phyloP scores from a whole-genome alignment of 2,329 filamentous ascomycete species.

The Zasmidium cellare region DNA sequence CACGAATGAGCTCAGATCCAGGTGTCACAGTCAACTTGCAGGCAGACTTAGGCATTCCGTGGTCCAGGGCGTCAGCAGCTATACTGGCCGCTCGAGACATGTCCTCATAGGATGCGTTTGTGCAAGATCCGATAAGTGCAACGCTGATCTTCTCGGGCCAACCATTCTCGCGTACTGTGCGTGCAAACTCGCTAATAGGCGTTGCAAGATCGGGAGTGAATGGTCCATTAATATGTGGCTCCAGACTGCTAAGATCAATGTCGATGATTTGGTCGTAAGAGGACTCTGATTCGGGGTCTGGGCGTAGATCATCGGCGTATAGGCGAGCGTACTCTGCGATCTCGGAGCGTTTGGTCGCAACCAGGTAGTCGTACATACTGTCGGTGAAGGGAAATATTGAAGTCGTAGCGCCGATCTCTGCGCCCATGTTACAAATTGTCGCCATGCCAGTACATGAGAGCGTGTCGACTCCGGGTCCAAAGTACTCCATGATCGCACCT shows the following conservation, averaged over 20 bases:
- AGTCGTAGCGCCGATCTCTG: slow-evolving; percentile 81
- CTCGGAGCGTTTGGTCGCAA: slow-evolving; percentile 81
- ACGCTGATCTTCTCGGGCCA: slow-evolving; percentile 98
- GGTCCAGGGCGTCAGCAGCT: slow-evolving; percentile 83
- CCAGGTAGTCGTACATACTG: slow-evolving; percentile 94
- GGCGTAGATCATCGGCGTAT: slow-evolving; percentile 81
- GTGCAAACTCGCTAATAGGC: slow-evolving; percentile 95
- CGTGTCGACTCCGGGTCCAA: slow-evolving; percentile 68
- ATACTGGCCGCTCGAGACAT: slow-evolving; percentile 93
- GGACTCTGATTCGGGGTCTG: slow-evolving; percentile 79
- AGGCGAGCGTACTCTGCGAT: slow-evolving; percentile 87
- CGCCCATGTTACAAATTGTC: slow-evolving; percentile 62
- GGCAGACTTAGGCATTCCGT: slow-evolving; percentile 86
- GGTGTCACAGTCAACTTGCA: slow-evolving; percentile 91
- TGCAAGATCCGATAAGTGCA: slow-evolving; percentile 96
- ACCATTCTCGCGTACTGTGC: slow-evolving; percentile 87
- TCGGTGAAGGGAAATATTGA: slow-evolving; percentile 98
- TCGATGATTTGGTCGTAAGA: slow-evolving; percentile 92
- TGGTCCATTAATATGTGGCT: slow-evolving; percentile 97
- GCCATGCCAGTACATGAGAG: slow-evolving; percentile 85
- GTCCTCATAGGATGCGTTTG: slow-evolving; percentile 85
- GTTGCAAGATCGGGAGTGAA: slow-evolving; percentile 98
- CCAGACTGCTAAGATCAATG: slow-evolving; percentile 90
- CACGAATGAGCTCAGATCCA: slow-evolving; percentile 94
- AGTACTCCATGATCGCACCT: slow-evolving; percentile 56